Conservation (phyloP, 2,329 filamentous ascomycete genomes). For the Fusarium cyanostomum region DNA sequence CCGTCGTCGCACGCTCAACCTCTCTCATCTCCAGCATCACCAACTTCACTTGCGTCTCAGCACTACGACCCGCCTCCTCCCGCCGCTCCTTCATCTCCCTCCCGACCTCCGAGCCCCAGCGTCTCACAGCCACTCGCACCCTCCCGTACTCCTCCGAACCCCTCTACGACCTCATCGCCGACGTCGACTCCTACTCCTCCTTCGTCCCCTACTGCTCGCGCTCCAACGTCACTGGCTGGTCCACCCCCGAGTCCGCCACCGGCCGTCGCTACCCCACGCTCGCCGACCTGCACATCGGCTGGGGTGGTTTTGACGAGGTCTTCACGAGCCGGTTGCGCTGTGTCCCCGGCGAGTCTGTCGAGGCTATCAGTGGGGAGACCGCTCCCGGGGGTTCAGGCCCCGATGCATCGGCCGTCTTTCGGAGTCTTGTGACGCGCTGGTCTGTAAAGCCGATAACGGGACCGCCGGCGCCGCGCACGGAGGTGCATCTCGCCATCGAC, state of each 20-base stretch:
- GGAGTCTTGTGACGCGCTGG: conserved; percentile 76
- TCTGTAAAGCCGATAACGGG: conserved; percentile 60
- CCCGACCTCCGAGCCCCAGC: conserved; percentile 59
- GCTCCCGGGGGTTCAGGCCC: conserved; percentile 57
- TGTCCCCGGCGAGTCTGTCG: conserved; percentile 75
- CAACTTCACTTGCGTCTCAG: conserved; percentile 31
- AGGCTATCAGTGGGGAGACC: conserved; percentile 74
- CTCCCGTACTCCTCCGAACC: conserved; percentile 76
- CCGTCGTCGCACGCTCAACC: conserved; percentile 23
- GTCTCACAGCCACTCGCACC: conserved; percentile 75
- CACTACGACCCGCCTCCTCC: conserved; percentile 22
- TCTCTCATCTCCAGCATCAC: conserved; percentile 24
- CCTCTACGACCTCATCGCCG: conserved; percentile 87
- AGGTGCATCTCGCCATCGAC: conserved; percentile 78
- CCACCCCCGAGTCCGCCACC: conserved; percentile 58
- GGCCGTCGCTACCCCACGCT: conserved; percentile 72
- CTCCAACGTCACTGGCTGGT: conserved; percentile 81
- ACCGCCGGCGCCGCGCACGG: conserved; percentile 58
- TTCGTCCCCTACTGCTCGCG: conserved; percentile 93
- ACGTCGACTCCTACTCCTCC: conserved; percentile 81
- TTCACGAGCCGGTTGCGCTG: conserved; percentile 86
- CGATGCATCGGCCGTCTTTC: conserved; percentile 65
- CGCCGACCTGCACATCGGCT: conserved; percentile 85
- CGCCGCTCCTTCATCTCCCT: conserved; percentile 55
- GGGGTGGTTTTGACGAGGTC: conserved; percentile 82